These are phyloP conservation scores for Diaporthe caulivora DNA, from an alignment of 2,329 filamentous ascomycete genomes.

Conservation along the genomic window DNA sequence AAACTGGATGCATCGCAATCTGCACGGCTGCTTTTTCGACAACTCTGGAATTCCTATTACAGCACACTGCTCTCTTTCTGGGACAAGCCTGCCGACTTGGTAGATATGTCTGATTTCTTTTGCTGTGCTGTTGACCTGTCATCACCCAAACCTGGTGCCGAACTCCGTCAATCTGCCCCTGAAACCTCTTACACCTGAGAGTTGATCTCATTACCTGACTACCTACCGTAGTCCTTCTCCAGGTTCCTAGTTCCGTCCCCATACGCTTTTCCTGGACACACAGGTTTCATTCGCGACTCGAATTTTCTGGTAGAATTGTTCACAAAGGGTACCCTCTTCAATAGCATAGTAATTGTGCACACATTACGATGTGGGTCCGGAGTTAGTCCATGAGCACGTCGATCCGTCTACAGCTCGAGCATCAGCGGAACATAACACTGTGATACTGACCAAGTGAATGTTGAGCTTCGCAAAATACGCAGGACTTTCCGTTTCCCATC, in stretches of 20 bases:
- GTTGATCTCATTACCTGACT: neutral
- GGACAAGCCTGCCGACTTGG: neutral
- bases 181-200: neutral
- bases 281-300: neutral
- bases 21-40: constrained; percentile 4
- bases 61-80: neutral
- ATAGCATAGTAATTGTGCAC: no score
- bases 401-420: no score
- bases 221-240: neutral
- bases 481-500: no score
- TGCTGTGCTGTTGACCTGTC: neutral
- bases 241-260: neutral
- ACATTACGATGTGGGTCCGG: no score
- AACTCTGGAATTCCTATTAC: neutral
- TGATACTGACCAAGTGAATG: no score
- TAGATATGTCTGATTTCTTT: neutral
- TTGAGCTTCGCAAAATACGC: no score
- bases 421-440: neutral
- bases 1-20: neutral
- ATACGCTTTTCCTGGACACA: neutral
- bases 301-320: neutral
- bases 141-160: neutral
- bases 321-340: neutral
- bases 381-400: no score
- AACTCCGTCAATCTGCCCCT: neutral